Base-by-base conservation (phyloP, 1,139 yeast genomes). In the Meyerozyma guilliermondii region DNA sequence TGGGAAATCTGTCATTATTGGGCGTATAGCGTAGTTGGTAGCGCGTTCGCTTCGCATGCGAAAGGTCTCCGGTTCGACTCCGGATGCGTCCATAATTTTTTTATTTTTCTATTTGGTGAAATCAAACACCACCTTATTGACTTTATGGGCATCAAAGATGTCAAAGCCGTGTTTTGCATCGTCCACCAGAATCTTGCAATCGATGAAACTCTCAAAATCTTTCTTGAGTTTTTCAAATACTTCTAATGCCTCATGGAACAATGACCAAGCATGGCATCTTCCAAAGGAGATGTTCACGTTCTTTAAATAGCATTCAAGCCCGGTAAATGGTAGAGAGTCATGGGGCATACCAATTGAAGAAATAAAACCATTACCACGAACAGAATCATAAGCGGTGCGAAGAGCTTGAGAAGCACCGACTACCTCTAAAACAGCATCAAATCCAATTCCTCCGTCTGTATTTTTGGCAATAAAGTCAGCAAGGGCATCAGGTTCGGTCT, bases 301-400 rank as follows among this genome's bases (percentile, higher is more conserved):
- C 54, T 80, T 81, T 53, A 72, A 57, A 51, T 80, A 81, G 43
- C 81, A 76, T 43, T 81, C 82, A 37, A 79, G 61, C 0, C 82
- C 85, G 42, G 67, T 65, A 53, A 81, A 77, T 1, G 86, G 86
- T 22, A 81, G 59, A 1, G 68, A 70, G 3, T 71, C 83, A 48
- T 80, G 84, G 26, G 80, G 81, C 71, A 80, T 81, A 1, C 86
- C 87, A 22, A 81, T 68, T 0, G 82, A 76, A 8, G 79, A 69
- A 39, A 81, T 76, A 43, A 75, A 74, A 7, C 86, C 87, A 41
- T 79, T 80, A 35, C 80, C 66, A 41, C 85, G 73, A 4, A 80
- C 80, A 38, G 70, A 58, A 38, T 78, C 78, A 50, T 71, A 80
- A 0, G 80, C 81, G 1, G 74, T 60, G 41, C 64, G 63, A 44